A percentile compares a stretch with the other conserved stretches of the same genome.
phyloP scores from a whole-genome alignment of 2,329 filamentous ascomycete genomes.

The Leptosphaerulina australis region DNA sequence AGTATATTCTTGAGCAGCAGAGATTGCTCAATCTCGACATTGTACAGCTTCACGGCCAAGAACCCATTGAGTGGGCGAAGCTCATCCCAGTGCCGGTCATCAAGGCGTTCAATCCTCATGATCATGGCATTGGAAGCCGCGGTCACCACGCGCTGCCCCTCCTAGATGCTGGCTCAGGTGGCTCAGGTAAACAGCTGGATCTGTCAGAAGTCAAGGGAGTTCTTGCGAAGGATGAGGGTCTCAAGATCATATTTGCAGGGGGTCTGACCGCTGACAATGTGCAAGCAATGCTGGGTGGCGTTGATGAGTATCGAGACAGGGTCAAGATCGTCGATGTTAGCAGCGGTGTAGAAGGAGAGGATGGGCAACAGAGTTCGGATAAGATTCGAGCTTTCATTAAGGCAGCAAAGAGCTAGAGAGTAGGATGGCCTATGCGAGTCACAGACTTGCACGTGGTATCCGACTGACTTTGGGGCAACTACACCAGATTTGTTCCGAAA shows the following conservation, averaged over 20 bases:
- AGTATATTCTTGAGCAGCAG: slow-evolving; percentile 80
- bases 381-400: slow-evolving; percentile 83
- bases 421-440: slow-evolving; percentile 8
- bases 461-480: neutral
- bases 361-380: slow-evolving; percentile 76
- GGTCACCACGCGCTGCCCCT: slow-evolving; percentile 85
- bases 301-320: slow-evolving; percentile 65
- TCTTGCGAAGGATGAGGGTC: slow-evolving; percentile 69
- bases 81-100: slow-evolving; percentile 93
- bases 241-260: slow-evolving; percentile 82
- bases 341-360: slow-evolving; percentile 78
- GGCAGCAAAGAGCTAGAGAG: slow-evolving; percentile 60
- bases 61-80: slow-evolving; percentile 88
- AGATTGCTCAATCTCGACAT: slow-evolving; percentile 78
- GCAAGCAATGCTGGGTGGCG: slow-evolving; percentile 64
- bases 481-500: neutral
- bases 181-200: slow-evolving; percentile 79
- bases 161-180: slow-evolving; percentile 84
- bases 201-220: slow-evolving; percentile 69
- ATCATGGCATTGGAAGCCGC: slow-evolving; percentile 72
- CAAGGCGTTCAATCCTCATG: slow-evolving; percentile 77
- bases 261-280: slow-evolving; percentile 85
- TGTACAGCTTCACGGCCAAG: slow-evolving; percentile 90
- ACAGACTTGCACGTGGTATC: neutral
- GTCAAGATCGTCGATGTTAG: slow-evolving; percentile 90